Percentiles rank a stretch among this genome's conserved stretches.
Conservation (phyloP, 306 rosid species). For the Myrica gale region DNA sequence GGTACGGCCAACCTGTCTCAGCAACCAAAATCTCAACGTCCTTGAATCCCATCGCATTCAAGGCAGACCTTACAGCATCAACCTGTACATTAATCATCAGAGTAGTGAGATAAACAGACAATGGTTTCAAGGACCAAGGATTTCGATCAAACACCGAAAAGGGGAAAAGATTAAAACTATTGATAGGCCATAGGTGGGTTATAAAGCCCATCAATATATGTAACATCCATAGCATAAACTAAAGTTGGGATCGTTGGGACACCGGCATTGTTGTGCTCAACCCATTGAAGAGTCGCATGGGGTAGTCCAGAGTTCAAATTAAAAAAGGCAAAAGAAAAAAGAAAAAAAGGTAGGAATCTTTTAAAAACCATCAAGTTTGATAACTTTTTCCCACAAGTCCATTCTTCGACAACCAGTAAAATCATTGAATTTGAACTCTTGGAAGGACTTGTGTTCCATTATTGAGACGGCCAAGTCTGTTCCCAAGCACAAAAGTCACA, state of each 20-base stretch:
- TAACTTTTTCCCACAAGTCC: neutral
- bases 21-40: conserved; percentile 75
- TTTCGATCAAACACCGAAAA: neutral
- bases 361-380: neutral
- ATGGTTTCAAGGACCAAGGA: too few relatives aligned
- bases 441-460: conserved; percentile 33
- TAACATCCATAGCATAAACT: neutral
- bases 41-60: conserved; percentile 54
- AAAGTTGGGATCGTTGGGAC: neutral
- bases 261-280: neutral
- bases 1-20: conserved; percentile 93
- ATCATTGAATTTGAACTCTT: conserved; percentile 24
- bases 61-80: conserved; percentile 80
- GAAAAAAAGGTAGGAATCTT: neutral
- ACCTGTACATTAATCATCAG: conserved; percentile 49
- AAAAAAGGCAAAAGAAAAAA: too few relatives aligned
- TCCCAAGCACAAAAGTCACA: conserved; percentile 17
- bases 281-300: neutral
- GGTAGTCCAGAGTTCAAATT: conserved; percentile 12
- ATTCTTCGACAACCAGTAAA: conserved; percentile 22
- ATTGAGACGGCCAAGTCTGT: conserved; percentile 51
- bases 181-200: neutral
- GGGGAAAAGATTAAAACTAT: conserved; percentile 4
- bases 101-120: neutral
- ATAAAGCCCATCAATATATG: neutral